Evolutionary conservation across 2,329 filamentous ascomycete genomes (phyloP).

Genomic region (Hypoxylon sp.): DNA sequence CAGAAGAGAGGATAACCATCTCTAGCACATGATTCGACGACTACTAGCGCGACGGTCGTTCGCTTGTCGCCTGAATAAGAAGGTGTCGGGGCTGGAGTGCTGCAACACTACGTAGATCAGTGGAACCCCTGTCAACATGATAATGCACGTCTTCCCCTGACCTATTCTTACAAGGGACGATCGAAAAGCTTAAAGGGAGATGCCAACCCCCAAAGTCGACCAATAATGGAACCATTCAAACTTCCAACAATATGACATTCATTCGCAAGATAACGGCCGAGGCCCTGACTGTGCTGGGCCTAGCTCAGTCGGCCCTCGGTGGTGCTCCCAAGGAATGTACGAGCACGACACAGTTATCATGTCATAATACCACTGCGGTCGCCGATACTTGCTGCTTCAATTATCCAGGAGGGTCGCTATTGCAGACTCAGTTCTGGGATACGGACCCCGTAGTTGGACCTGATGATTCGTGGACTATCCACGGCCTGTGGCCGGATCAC

Average conservation of each 20-base stretch:
- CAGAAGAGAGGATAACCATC: conserved; percentile 15
- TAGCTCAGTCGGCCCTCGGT: conserved; percentile 31
- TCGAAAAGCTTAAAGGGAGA: conserved; percentile 26
- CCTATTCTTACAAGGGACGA: conserved; percentile 12
- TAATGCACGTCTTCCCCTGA: conserved; percentile 31
- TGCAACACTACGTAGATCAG: conserved; percentile 30
- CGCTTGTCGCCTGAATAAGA: conserved; percentile 34
- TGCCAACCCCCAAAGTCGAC: background rate
- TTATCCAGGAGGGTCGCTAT: conserved; percentile 77
- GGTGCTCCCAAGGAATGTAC: conserved; percentile 31
- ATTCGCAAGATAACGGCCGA: conserved; percentile 27
- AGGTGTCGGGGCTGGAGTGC: conserved; percentile 29
- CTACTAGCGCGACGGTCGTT: conserved; percentile 20
- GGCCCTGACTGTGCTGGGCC: conserved; percentile 24
- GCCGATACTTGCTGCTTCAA: conserved; percentile 81
- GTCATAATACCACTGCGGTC: conserved; percentile 43
- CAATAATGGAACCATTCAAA: conserved; percentile 8
- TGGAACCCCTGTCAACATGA: conserved; percentile 28
- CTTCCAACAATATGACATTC: conserved; percentile 24
- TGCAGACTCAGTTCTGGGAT: conserved; percentile 86
- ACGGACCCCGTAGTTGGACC: conserved; percentile 75
- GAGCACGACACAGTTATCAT: conserved; percentile 42
- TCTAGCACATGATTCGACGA: conserved; percentile 34
- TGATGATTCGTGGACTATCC: conserved; percentile 79
- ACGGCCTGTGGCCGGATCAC: conserved; percentile 77